These are phyloP conservation scores for Cicer cuneatum DNA, from an alignment of 306 rosid genomes.

Conservation along the genomic window DNA sequence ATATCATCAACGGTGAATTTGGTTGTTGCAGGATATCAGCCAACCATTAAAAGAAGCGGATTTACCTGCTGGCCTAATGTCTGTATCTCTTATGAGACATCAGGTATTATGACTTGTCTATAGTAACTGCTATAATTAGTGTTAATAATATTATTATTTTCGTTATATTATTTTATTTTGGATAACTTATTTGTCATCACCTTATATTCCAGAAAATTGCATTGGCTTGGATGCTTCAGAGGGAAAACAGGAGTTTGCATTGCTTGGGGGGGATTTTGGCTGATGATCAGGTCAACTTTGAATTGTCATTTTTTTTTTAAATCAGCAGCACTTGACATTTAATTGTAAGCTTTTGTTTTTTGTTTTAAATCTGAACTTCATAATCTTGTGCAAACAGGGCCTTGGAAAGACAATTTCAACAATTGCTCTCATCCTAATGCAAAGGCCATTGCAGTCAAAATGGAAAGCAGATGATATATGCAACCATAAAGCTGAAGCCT, in stretches of 20 bases:
- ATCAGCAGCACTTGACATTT: constrained; percentile 24
- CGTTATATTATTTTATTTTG: background rate
- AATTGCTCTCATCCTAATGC: constrained; percentile 92
- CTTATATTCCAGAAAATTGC: constrained; percentile 82
- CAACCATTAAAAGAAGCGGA: constrained; percentile 73
- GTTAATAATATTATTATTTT: background rate
- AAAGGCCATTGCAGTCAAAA: constrained; percentile 66
- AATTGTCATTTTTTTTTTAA: constrained; percentile 31
- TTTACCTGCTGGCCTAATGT: constrained; percentile 80
- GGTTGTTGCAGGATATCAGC: constrained; percentile 78
- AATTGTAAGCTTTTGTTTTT: background rate
- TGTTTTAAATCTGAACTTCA: constrained; percentile 23
- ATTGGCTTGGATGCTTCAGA: constrained; percentile 95
- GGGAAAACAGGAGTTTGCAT: constrained; percentile 92
- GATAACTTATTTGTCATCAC: constrained; percentile 30
- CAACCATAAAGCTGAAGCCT: constrained; percentile 74
- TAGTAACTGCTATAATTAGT: background rate
- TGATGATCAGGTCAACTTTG: constrained; percentile 86
- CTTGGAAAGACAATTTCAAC: constrained; percentile 97
- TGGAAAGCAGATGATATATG: constrained; percentile 61
- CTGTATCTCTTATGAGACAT: constrained; percentile 90
- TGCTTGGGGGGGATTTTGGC: constrained; percentile 98
- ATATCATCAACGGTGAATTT: constrained; percentile 39
- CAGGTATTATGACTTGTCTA: constrained; percentile 67
- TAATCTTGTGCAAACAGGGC: constrained; percentile 68